Evolutionary conservation across 208 protist species (phyloP).

Genomic region (Trypanosoma cruzi): DNA sequence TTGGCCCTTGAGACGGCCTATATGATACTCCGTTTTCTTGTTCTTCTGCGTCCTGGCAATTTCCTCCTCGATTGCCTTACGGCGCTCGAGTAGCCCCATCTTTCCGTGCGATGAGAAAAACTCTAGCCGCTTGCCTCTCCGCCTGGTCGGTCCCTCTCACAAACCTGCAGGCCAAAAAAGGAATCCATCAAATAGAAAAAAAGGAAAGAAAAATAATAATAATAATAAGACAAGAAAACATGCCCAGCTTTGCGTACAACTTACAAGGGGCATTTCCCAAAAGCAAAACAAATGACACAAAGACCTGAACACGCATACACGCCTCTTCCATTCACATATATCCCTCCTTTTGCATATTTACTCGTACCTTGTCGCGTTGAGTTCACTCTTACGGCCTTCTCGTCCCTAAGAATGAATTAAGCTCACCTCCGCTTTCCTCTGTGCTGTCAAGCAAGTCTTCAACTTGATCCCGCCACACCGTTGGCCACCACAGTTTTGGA

Average conservation of each 20-base stretch:
- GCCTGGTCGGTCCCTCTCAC: not conserved
- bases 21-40: constrained; percentile 98
- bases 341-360: too few species aligned
- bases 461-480: not conserved
- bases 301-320: too few species aligned
- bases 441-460: not conserved
- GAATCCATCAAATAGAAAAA: not conserved
- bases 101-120: constrained; percentile 2
- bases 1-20: constrained; percentile 97
- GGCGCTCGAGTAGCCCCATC: constrained; percentile 97
- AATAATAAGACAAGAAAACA: not conserved
- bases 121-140: not conserved
- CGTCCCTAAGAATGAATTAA: too few species aligned
- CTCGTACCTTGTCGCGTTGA: too few species aligned
- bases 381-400: too few species aligned
- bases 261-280: too few species aligned
- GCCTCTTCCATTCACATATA: too few species aligned
- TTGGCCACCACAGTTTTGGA: not conserved
- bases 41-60: constrained; percentile 98
- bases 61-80: constrained; percentile 98
- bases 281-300: too few species aligned
- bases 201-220: constrained; percentile 2
- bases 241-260: too few species aligned
- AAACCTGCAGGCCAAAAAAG: not conserved
- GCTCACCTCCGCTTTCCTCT: too few species aligned